phyloP scores from a whole-genome alignment of 139 green algal species.

The Zygnema cylindricum region DNA sequence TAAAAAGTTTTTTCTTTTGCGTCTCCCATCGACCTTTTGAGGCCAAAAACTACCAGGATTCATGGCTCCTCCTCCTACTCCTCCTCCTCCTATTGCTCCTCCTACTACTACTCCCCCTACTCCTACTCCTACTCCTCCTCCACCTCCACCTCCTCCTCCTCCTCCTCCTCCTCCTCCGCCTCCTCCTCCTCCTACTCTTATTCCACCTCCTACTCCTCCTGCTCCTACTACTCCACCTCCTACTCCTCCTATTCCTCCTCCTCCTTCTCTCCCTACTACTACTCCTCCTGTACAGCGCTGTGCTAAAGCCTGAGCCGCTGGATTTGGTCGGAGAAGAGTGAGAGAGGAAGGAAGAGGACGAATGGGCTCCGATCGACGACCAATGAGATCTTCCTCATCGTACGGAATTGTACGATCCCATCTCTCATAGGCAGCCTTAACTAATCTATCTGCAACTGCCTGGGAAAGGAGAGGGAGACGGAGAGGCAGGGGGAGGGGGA shows the following conservation, averaged over 20 bases:
- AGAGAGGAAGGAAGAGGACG: constrained; percentile 3
- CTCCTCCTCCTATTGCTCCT: too few relatives aligned
- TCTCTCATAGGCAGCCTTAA: constrained; percentile 58
- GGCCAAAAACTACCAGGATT: too few relatives aligned
- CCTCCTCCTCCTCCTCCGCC: too few relatives aligned
- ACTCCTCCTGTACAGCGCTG: neutral
- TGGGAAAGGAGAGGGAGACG: neutral
- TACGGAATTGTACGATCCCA: constrained; percentile 57
- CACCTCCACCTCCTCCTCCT: neutral
- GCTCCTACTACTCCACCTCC: too few relatives aligned
- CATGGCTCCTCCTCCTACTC: neutral
- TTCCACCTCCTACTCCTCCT: too few relatives aligned
- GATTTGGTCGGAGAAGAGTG: neutral
- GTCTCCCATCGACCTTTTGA: too few relatives aligned
- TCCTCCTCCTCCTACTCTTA: too few relatives aligned
- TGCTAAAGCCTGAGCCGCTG: neutral
- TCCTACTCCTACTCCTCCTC: neutral
- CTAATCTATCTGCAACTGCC: constrained; percentile 53
- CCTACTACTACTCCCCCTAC: too few relatives aligned
- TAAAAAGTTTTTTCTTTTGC: too few relatives aligned
- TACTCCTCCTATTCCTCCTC: too few relatives aligned
- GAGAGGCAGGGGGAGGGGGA: neutral
- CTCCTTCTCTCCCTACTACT: too few relatives aligned
- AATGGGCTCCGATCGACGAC: neutral
- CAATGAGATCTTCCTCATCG: constrained; percentile 53